These are phyloP conservation scores for Auricularia sp. DNA, from an alignment of 768 basidiomycete genomes.

Conservation along the genomic window DNA sequence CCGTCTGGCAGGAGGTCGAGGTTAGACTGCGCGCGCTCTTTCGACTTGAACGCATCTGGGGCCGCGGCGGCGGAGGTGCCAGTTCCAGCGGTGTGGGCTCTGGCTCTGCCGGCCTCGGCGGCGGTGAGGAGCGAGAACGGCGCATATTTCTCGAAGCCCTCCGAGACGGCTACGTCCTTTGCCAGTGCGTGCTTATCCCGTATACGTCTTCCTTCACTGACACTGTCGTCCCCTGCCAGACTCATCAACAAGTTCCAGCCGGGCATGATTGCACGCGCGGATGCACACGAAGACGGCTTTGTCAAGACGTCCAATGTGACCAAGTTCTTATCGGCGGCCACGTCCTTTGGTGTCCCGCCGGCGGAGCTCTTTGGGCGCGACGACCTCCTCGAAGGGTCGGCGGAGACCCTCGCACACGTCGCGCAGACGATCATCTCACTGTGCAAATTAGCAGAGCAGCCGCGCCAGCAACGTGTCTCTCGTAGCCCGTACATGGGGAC, in stretches of 20 bases:
- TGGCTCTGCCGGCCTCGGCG: constrained; percentile 15
- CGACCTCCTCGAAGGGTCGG: constrained; percentile 46
- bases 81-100: constrained; percentile 15
- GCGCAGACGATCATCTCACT: constrained; percentile 65
- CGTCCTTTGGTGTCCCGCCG: constrained; percentile 44
- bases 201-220: constrained; percentile 3
- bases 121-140: constrained; percentile 67
- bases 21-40: constrained; percentile 46
- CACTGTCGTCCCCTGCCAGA: constrained; percentile 29
- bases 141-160: constrained; percentile 64
- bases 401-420: constrained; percentile 58
- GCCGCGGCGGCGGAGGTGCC: constrained; percentile 40
- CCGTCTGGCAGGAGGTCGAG: constrained; percentile 72
- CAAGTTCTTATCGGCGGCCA: constrained; percentile 64
- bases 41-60: constrained; percentile 70
- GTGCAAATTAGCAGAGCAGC: constrained; percentile 49
- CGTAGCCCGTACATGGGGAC: constrained; percentile 26
- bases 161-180: constrained; percentile 76
- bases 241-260: constrained; percentile 71
- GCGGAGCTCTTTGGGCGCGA: constrained; percentile 60
- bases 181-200: constrained; percentile 56
- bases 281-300: constrained; percentile 57
- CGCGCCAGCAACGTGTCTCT: constrained; percentile 18
- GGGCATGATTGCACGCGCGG: constrained; percentile 47
- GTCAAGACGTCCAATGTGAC: constrained; percentile 60